Evolutionary conservation across 441 rosid species (phyloP).

Genomic region (Sinapis alba): DNA sequence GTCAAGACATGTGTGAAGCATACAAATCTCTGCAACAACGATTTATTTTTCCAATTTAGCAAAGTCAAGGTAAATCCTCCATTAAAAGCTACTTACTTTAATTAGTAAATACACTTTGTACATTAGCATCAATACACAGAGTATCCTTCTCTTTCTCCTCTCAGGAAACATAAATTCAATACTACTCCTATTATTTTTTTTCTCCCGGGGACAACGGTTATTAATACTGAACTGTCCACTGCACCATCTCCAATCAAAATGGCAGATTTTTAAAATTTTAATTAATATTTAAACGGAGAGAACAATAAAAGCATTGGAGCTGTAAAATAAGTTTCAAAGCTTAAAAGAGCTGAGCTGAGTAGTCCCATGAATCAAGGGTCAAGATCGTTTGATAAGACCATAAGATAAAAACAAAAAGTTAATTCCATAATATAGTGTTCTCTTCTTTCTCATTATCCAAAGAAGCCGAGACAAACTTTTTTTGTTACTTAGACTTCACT

Average conservation of each 20-base stretch:
- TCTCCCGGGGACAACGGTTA: constrained; percentile 75
- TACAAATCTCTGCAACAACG: constrained; percentile 15
- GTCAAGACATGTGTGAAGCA: constrained; percentile 5
- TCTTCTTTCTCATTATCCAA: constrained; percentile 32
- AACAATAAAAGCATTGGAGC: constrained; percentile 38
- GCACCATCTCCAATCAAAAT: constrained; percentile 58
- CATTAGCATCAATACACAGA: constrained; percentile 12
- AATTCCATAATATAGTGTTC: constrained; percentile 2
- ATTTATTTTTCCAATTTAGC: constrained; percentile 13
- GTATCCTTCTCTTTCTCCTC: constrained; percentile 10
- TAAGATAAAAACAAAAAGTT: constrained; percentile 33
- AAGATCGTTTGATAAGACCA: constrained; percentile 67
- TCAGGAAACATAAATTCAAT: constrained; percentile 36
- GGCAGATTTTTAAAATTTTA: constrained; percentile 11
- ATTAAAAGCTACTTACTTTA: constrained; percentile 3
- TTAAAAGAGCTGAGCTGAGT: constrained; percentile 52
- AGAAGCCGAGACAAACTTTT: constrained; percentile 25
- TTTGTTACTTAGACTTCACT: constrained; percentile 40
- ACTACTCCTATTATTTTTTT: constrained; percentile 9
- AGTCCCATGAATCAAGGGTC: constrained; percentile 97
- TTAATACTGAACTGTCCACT: constrained; percentile 68
- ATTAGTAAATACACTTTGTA: constrained; percentile 32
- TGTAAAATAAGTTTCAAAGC: constrained; percentile 29
- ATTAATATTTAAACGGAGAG: constrained; percentile 13
- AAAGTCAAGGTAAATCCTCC: constrained; percentile 28